Evolutionary conservation across 225 moss, liverwort and hornwort species (phyloP), one percentile per base, ranked within the genome.

Genomic region (Antitrichia curtipendula): DNA sequence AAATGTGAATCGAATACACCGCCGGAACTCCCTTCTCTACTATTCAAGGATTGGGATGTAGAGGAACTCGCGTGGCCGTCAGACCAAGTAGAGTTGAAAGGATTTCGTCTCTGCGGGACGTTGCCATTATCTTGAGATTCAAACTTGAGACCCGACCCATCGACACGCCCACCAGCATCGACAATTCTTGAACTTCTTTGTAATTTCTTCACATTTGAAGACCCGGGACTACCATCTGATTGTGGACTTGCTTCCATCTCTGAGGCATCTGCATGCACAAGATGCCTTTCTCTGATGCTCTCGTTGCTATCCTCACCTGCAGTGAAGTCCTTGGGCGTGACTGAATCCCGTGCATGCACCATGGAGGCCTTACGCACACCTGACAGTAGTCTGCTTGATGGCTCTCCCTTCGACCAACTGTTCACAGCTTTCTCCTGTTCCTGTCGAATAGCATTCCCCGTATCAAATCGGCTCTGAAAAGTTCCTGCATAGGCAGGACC

Each of bases 401-500:
- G 88, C 80, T 94, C 94, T 83, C 86, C 94, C 87, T 94, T 94
- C 7, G 91, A 85, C 91, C 92, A 92, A 84, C 92, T 93, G 80
- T 91, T 92, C 47, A 90, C 88, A 83, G 94, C 92, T 82, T 93
- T 93, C 81, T 93, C 94, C 87, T 88, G 90, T 78, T 91, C 88
- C 84, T 84, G 89, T 66, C 88, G 82, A 70, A 71, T 85, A 76
- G 89, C 92, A 59, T 88, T 93, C 24, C 90, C 92, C 13, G 91
- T 89, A 89, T 93, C 94, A 88, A 94, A 94, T 49, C 94, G 90
- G 76, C 94, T 94, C 90, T 93, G 94, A 28, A 94, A 89, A 59
- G 94, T 94, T 61, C 94, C 94, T 82, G 91, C 92, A 90, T 90
- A 94, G 4, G 93, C 91, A 78, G 94, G 94, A 64, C 94, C 94